These are phyloP conservation scores for Penicillium diatomitis DNA, from an alignment of 495 filamentous ascomycete genomes.

Conservation along the genomic window DNA sequence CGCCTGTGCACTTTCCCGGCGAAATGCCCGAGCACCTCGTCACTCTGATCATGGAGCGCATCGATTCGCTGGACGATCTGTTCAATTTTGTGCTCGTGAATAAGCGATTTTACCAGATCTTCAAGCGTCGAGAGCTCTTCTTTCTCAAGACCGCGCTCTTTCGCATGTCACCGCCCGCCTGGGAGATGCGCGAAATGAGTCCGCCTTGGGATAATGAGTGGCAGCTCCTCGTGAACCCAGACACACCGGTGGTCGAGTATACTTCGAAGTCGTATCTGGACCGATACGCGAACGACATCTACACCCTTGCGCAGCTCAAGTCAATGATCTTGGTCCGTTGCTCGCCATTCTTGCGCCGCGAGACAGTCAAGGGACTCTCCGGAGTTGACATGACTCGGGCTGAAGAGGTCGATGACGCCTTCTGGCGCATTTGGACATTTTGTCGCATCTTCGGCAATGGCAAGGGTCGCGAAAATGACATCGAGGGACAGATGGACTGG, in stretches of 20 bases:
- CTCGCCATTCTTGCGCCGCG: slow-evolving; percentile 46
- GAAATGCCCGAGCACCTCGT: slow-evolving; percentile 41
- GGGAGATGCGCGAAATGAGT: slow-evolving; percentile 57
- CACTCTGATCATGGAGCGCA: slow-evolving; percentile 38
- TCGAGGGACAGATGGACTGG: slow-evolving; percentile 58
- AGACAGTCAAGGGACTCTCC: slow-evolving; percentile 47
- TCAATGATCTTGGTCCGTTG: slow-evolving; percentile 51
- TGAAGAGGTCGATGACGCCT: slow-evolving; percentile 52
- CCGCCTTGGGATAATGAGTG: slow-evolving; percentile 43
- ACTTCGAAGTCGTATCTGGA: slow-evolving; percentile 47
- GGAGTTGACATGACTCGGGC: slow-evolving; percentile 40
- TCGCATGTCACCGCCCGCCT: slow-evolving; percentile 52
- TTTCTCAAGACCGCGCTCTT: slow-evolving; percentile 47
- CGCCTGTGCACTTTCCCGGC: slow-evolving; percentile 21
- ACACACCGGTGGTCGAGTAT: slow-evolving; percentile 45
- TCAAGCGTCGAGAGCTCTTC: slow-evolving; percentile 49
- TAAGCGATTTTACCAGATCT: slow-evolving; percentile 50
- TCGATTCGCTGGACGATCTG: slow-evolving; percentile 47
- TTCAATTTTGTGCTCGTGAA: slow-evolving; percentile 48
- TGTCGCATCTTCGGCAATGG: slow-evolving; percentile 56
- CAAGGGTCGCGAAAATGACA: slow-evolving; percentile 51
- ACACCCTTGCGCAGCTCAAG: slow-evolving; percentile 50
- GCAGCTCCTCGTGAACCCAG: slow-evolving; percentile 32
- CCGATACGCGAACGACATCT: slow-evolving; percentile 48
- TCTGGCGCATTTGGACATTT: slow-evolving; percentile 65